Percentiles rank a stretch among this genome's conserved stretches.
phyloP scores from a whole-genome alignment of 192 early-diverging fungal genomes.

The Coemansia sp. region DNA sequence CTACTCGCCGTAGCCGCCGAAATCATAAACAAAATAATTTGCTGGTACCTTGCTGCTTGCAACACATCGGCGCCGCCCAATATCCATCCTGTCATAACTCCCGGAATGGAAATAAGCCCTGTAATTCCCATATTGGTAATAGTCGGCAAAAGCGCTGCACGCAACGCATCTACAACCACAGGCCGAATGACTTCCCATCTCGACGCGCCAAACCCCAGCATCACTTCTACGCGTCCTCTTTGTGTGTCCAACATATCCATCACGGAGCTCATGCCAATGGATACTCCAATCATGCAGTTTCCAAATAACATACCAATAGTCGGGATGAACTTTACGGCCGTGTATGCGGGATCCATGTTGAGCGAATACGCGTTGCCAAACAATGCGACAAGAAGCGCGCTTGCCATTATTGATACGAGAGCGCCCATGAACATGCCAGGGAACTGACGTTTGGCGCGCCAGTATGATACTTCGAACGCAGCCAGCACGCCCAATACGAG shows the following conservation, averaged over 20 bases:
- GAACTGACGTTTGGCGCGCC: conserved; percentile 68
- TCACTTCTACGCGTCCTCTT: conserved; percentile 56
- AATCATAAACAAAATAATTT: conserved; percentile 88
- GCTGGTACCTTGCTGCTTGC: conserved; percentile 79
- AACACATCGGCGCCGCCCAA: conserved; percentile 79
- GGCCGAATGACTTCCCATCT: conserved; percentile 81
- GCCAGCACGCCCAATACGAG: conserved; percentile 61
- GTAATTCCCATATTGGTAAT: conserved; percentile 81
- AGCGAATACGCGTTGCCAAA: conserved; percentile 61
- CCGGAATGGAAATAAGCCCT: conserved; percentile 85
- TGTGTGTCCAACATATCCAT: conserved; percentile 62
- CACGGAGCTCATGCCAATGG: conserved; percentile 62
- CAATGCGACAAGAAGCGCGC: conserved; percentile 20
- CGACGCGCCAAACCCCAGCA: conserved; percentile 72
- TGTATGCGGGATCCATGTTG: conserved; percentile 66
- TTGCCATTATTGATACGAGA: conserved; percentile 42
- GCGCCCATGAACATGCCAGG: conserved; percentile 68
- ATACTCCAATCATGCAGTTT: conserved; percentile 72
- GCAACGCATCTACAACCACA: conserved; percentile 68
- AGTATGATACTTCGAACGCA: conserved; percentile 68
- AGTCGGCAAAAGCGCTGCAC: conserved; percentile 74
- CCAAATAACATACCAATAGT: conserved; percentile 88
- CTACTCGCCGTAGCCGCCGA: conserved; percentile 69
- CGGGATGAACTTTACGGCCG: conserved; percentile 80
- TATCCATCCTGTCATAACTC: conserved; percentile 86